phyloP scores from a whole-genome alignment of 2,329 filamentous ascomycete genomes.

The Nigrospora sphaerica region DNA sequence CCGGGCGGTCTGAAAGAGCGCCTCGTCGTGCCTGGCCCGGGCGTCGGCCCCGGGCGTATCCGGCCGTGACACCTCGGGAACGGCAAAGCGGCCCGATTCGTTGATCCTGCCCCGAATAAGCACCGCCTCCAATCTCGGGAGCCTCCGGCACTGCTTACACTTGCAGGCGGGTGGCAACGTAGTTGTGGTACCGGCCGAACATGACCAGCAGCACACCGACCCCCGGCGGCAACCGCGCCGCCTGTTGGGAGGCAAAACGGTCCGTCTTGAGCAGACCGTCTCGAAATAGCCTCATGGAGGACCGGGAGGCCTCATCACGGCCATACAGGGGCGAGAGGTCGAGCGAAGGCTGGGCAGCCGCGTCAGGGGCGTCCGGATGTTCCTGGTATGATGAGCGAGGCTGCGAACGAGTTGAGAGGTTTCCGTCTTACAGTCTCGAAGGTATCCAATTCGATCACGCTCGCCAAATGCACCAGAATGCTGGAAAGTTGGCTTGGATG shows the following conservation, averaged over 20 bases:
- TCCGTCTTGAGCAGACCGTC: conserved; percentile 65
- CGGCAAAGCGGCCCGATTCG: too few relatives aligned
- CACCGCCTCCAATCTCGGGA: too few relatives aligned
- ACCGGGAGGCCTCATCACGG: not conserved
- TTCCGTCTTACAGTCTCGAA: not conserved
- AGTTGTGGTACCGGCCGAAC: conserved; percentile 66
- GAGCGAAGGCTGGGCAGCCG: too few relatives aligned
- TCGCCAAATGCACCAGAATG: not conserved
- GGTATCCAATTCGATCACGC: not conserved
- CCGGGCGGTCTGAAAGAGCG: conserved; percentile 49
- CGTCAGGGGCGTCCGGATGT: too few relatives aligned
- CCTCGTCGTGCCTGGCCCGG: conserved; percentile 26
- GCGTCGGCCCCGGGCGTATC: too few relatives aligned
- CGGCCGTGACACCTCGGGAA: too few relatives aligned
- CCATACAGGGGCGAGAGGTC: conserved; percentile 70
- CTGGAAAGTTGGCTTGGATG: not conserved
- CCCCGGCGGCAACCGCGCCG: conserved; percentile 61
- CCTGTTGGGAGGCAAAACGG: conserved; percentile 58
- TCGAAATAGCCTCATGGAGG: not conserved
- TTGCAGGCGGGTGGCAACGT: conserved; percentile 54
- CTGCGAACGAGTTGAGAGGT: not conserved
- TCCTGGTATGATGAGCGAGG: too few relatives aligned
- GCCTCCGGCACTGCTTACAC: not conserved
- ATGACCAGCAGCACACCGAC: conserved; percentile 62
- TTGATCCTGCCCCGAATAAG: too few relatives aligned